Base-by-base conservation (phyloP, 2,329 filamentous ascomycete genomes). In the Fusarium miscanthi region DNA sequence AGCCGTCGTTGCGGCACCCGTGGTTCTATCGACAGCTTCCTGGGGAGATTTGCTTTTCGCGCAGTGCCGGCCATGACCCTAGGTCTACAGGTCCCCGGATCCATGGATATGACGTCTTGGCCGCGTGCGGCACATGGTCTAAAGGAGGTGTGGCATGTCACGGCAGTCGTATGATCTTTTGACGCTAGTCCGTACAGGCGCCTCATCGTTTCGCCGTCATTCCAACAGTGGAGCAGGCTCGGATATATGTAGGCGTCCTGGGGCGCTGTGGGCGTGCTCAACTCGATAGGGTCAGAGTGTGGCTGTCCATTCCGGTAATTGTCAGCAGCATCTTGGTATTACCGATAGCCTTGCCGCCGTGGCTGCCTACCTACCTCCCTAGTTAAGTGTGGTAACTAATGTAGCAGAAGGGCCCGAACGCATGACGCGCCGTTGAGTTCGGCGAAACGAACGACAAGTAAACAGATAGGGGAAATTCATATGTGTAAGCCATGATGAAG, bases 101-200 rank as follows among this genome's bases (percentile, higher is more conserved):
- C 75, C 71, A 77, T 67, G 57, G 59, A 49, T 70, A 77, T 77
- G 76, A 77, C 75, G 76, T 77, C 73, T 76, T 76, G 66, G 74
- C 73, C 74, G 63, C 56, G 63, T 73, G 73, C 75, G 73, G 74
- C 75, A 77, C 73, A 76, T 76, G 72, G 69, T 40, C 42, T 62
- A 37, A 66, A 75, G 66, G 60, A 59, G 74, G 74, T 64, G 70
- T 77, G 69, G 74, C 57, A 72, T 70, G 57, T 70, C 73, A 56
- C 76, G 76, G 76, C 76, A 77, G 65, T 77, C 76, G 74, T 77
- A 77, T 70, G 76, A 77, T 77, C 65, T 72, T 73, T 70, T 54
- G 45, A 66, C 74, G 74, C 76, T 77, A 76, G 59, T 63, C 56
- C 73, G 58, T 52, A 73, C 69, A 63, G 56, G 68, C 64, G 64